A percentile compares a stretch with the other conserved stretches of the same genome.
phyloP scores from a whole-genome alignment of 1,139 yeast genomes.

The Candida pseudocylindracea region DNA sequence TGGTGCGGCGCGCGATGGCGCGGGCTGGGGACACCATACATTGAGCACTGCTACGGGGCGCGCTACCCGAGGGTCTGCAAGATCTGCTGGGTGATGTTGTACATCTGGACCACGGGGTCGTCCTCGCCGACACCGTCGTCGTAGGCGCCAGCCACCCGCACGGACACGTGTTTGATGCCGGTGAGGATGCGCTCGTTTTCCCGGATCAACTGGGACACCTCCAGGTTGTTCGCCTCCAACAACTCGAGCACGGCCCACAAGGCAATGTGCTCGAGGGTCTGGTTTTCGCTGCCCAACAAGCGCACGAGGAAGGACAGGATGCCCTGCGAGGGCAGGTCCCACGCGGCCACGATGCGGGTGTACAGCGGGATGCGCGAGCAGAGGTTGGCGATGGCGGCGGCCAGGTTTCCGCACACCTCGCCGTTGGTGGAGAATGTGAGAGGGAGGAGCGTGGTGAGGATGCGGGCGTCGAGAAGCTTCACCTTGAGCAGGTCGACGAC shows the following conservation, averaged over 20 bases:
- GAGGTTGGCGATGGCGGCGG: conserved; percentile 91
- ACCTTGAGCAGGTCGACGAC: conserved; percentile 88
- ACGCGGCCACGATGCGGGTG: conserved; percentile 57
- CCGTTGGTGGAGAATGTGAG: conserved; percentile 73
- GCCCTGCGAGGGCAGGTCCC: conserved; percentile 73
- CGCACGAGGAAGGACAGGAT: conserved; percentile 65
- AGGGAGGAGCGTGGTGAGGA: conserved; percentile 77
- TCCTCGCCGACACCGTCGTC: conserved; percentile 12
- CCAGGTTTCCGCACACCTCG: conserved; percentile 96
- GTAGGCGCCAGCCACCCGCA: conserved; percentile 12
- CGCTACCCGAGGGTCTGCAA: conserved; percentile 23
- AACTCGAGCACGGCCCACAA: conserved; percentile 91
- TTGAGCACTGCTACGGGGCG: too few species aligned
- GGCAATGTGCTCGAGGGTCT: conserved; percentile 97
- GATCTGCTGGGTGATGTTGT: conserved; percentile 63
- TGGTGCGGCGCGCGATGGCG: too few species aligned
- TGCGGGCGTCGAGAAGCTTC: conserved; percentile 62
- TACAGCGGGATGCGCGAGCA: conserved; percentile 70
- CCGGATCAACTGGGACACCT: conserved; percentile 41
- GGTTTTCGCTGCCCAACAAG: conserved; percentile 66
- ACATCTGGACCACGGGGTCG: conserved; percentile 50
- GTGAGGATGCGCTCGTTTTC: conserved; percentile 32
- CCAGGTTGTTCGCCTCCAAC: conserved; percentile 65
- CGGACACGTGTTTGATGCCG: conserved; percentile 28
- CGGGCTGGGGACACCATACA: too few species aligned